A percentile compares a stretch with the other conserved stretches of the same genome.
Conservation (phyloP, 805 yeast species). For the Saturnispora silvae region DNA sequence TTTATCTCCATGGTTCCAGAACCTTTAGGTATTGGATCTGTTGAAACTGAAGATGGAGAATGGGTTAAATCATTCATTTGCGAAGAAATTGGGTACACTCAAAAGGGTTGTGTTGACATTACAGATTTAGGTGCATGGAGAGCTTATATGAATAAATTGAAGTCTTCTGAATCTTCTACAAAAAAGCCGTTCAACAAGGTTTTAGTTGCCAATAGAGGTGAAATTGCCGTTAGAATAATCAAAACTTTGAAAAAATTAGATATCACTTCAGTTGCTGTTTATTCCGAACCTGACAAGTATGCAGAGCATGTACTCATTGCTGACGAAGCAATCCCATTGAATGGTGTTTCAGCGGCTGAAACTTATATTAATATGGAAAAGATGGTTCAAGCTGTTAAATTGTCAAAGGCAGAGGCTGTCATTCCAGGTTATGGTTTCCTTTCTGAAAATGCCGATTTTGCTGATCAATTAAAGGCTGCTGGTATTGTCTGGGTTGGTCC, state of each 20-base stretch:
- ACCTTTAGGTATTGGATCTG: conserved; percentile 92
- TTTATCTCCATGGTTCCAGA: conserved; percentile 86
- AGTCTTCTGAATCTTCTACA: conserved; percentile 18
- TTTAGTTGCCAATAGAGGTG: conserved; percentile 96
- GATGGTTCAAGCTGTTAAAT: conserved; percentile 75
- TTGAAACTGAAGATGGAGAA: conserved; percentile 69
- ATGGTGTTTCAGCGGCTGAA: conserved; percentile 81
- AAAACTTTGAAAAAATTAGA: conserved; percentile 73
- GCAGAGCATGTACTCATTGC: conserved; percentile 80
- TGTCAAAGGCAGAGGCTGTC: conserved; percentile 83
- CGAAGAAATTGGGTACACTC: conserved; percentile 76
- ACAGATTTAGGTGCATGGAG: conserved; percentile 89
- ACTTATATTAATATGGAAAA: conserved; percentile 82
- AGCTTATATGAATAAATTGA: conserved; percentile 34
- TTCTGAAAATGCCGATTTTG: conserved; percentile 92
- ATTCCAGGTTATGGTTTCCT: conserved; percentile 97
- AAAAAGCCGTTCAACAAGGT: conserved; percentile 68
- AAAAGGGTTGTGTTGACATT: conserved; percentile 65
- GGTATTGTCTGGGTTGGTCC: conserved; percentile 96
- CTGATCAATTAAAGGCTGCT: conserved; percentile 74
- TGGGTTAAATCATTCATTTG: conserved; percentile 92
- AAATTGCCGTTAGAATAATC: conserved; percentile 91
- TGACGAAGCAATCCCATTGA: conserved; percentile 68
- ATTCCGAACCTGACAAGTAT: conserved; percentile 82
- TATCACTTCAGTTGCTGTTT: conserved; percentile 76